Base-by-base conservation (phyloP, 2,329 filamentous ascomycete species). In the Aspergillus jensenii region DNA sequence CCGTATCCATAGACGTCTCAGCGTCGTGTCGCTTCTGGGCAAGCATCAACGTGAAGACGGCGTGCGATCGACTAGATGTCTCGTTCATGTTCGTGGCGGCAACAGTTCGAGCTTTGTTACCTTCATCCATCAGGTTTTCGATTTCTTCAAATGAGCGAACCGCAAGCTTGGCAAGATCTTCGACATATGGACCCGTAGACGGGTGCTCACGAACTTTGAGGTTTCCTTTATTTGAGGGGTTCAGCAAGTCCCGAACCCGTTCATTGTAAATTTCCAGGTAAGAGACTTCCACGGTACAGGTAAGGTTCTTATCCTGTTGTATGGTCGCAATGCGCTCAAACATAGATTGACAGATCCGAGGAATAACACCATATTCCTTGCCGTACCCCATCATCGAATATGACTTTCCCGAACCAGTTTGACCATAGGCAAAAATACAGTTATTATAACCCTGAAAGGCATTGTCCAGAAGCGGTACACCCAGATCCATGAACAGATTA, bases 311-410 rank as follows among this genome's bases (percentile, higher is more conserved):
- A 75, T 96, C 91, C 66, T 89, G 84, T 61, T 84, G 81, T 68
- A 93, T 81, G 49, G 79, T 78, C 25, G 80, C 79, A 71, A 99
- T 99, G 63, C 93, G 84, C 71, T 89, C 86, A 74, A 99, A 99
- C 92, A 99, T 98, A 69, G 96, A 89, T 79, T 95, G 90, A 75
- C 95, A 99, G 78, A 99, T 99, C 69, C 87, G 90, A 46, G 96
- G 95, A 62, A 98, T 98, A 63, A 99, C 95, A 74, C 95, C 95
- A 58, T 92, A 85, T 71, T 99, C 93, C 69, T 93, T 89, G 54
- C 95, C 95, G 77, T 98, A 99, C 49, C 95, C 95, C 95, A 99
- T 99, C 93, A 99, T 99, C 33, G 93, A 97, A 76, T 99, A 99
- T 15, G 92, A 97, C 79, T 99, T 99, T 77, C 95, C 95, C 1